Conservation (phyloP, 805 yeast genomes). For the Lipomyces japonicus region DNA sequence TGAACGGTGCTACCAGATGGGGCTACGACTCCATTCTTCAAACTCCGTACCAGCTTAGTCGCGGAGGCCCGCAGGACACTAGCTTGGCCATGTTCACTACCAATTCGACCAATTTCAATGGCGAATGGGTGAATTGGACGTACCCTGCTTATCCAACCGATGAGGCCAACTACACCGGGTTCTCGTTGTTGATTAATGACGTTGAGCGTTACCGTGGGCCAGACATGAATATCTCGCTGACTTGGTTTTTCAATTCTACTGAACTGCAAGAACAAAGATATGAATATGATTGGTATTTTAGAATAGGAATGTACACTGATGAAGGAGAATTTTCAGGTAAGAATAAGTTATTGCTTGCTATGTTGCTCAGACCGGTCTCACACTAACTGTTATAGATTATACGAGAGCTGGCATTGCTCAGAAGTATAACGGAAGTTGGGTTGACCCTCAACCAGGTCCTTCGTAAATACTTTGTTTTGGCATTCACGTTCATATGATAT, state of each 20-base stretch:
- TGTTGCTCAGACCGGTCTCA: neutral
- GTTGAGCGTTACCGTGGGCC: conserved; percentile 67
- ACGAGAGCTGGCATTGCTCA: conserved; percentile 27
- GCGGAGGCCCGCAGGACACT: conserved; percentile 28
- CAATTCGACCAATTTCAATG: conserved; percentile 25
- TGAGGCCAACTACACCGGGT: conserved; percentile 41
- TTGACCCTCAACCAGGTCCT: conserved; percentile 24
- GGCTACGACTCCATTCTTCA: conserved; percentile 88
- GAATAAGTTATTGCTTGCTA: neutral
- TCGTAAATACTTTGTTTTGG: conserved; percentile 9
- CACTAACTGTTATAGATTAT: conserved; percentile 17
- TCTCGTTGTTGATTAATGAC: conserved; percentile 71
- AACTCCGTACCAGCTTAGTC: conserved; percentile 44
- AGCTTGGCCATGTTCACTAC: conserved; percentile 28
- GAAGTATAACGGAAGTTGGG: conserved; percentile 28
- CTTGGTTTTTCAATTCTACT: conserved; percentile 24
- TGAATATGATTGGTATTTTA: conserved; percentile 25
- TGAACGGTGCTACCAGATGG: conserved; percentile 89
- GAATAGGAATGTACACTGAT: conserved; percentile 27
- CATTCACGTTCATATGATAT: neutral
- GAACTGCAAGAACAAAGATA: conserved; percentile 24
- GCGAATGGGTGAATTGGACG: conserved; percentile 26
- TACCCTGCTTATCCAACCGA: conserved; percentile 14
- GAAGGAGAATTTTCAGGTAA: conserved; percentile 22
- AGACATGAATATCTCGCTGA: conserved; percentile 45